Percentiles rank a stretch among this genome's conserved stretches.
Conservation (phyloP, 345 rosid genomes). For the Euclidium syriacum region DNA sequence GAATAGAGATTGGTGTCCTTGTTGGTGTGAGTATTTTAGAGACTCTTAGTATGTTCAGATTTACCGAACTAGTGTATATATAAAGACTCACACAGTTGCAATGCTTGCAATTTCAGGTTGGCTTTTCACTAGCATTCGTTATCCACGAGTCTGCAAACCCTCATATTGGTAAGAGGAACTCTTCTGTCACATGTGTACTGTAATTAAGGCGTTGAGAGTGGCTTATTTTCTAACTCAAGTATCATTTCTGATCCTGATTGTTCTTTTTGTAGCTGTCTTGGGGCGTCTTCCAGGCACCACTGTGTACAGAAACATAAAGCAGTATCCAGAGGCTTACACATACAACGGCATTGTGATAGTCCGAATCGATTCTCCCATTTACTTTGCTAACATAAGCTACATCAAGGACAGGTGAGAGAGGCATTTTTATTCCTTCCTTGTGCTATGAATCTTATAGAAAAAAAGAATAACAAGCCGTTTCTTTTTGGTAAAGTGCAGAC, state of each 20-base stretch:
- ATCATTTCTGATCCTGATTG: background rate
- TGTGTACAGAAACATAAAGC: conserved; percentile 78
- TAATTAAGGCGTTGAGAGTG: background rate
- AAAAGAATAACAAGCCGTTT: conserved; percentile 10
- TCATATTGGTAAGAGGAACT: conserved; percentile 68
- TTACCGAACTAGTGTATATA: background rate
- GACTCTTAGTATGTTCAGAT: conserved; percentile 11
- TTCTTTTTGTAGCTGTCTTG: conserved; percentile 67
- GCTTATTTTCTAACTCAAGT: background rate
- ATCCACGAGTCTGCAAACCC: conserved; percentile 99
- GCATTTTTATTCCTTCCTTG: background rate
- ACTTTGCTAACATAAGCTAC: conserved; percentile 93
- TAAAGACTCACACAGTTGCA: conserved; percentile 10
- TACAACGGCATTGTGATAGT: conserved; percentile 92
- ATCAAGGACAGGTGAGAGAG: conserved; percentile 78
- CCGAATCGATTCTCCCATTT: conserved; percentile 88
- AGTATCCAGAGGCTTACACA: conserved; percentile 95
- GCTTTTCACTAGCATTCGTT: conserved; percentile 92
- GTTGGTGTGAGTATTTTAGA: conserved; percentile 69
- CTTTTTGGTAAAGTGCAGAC: conserved; percentile 36
- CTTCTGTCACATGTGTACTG: background rate
- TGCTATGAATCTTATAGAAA: conserved; percentile 6
- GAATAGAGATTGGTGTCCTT: conserved; percentile 98
- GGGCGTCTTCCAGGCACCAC: conserved; percentile 99
- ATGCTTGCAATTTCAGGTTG: conserved; percentile 56